Evolutionary conservation across 129 eudicot species (phyloP).

Genomic region (Tagetes erecta): DNA sequence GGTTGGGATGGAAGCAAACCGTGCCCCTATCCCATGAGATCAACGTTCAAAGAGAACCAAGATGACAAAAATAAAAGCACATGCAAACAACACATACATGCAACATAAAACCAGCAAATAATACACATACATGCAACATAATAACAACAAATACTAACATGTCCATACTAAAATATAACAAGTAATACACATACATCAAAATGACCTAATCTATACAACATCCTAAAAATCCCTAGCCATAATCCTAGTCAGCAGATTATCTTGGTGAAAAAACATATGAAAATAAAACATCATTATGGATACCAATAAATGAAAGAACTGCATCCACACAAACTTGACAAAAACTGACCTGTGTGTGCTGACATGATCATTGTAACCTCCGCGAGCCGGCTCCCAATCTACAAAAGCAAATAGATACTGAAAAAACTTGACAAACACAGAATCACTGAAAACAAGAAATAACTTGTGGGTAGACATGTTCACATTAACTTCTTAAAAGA

Average conservation of each 20-base stretch:
- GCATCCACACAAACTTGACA: constrained; percentile 13
- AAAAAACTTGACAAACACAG: constrained; percentile 12
- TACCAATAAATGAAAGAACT: not conserved
- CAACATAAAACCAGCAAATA: too few relatives aligned
- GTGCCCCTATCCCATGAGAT: too few relatives aligned
- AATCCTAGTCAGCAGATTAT: not conserved
- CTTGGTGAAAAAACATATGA: not conserved
- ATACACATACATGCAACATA: too few relatives aligned
- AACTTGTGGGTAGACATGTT: not conserved
- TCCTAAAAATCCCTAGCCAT: too few relatives aligned
- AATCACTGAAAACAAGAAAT: not conserved
- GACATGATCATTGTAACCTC: constrained; percentile 64
- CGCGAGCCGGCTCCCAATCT: constrained; percentile 91
- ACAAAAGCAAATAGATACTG: constrained; percentile 32
- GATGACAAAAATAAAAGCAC: too few relatives aligned
- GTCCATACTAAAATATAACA: too few relatives aligned
- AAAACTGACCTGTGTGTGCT: constrained; percentile 60
- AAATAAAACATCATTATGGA: not conserved
- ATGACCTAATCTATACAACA: too few relatives aligned
- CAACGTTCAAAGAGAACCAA: too few relatives aligned
- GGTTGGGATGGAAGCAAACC: too few relatives aligned
- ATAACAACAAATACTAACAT: too few relatives aligned
- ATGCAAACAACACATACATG: too few relatives aligned
- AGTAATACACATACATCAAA: too few relatives aligned
- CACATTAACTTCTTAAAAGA: not conserved